Evolutionary conservation across 768 basidiomycete genomes (phyloP).

Genomic region (Boletus tomentosulus): DNA sequence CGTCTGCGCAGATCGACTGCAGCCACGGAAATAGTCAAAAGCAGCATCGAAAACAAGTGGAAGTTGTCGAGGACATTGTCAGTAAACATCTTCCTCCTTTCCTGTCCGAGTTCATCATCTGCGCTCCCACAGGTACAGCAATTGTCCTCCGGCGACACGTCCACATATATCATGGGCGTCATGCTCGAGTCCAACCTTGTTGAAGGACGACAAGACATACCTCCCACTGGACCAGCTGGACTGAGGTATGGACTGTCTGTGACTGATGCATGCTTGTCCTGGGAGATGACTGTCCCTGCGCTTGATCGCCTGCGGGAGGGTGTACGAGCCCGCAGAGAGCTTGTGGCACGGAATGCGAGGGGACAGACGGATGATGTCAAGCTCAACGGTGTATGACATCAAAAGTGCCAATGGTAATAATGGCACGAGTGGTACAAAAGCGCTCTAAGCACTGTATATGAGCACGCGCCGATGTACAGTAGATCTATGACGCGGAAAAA

Average conservation of each 20-base stretch:
- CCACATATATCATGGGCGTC: slow-evolving; percentile 77
- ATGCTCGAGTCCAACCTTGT: slow-evolving; percentile 94
- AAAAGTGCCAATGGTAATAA: slow-evolving; percentile 16
- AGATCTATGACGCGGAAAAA: background rate
- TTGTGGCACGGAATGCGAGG: slow-evolving; percentile 34
- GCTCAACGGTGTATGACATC: slow-evolving; percentile 7
- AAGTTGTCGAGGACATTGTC: slow-evolving; percentile 89
- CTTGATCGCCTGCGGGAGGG: slow-evolving; percentile 86
- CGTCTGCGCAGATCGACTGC: slow-evolving; percentile 73
- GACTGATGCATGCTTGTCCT: slow-evolving; percentile 87
- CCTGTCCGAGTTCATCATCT: slow-evolving; percentile 11
- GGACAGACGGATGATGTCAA: slow-evolving; percentile 13
- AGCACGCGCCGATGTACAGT: background rate
- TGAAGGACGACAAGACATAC: slow-evolving; percentile 85
- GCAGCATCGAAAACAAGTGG: slow-evolving; percentile 82
- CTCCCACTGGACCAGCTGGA: slow-evolving; percentile 62
- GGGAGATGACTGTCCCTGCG: slow-evolving; percentile 79
- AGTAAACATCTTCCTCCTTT: slow-evolving; percentile 21
- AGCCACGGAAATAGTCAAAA: slow-evolving; percentile 95
- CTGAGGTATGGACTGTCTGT: slow-evolving; percentile 84
- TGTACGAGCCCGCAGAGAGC: slow-evolving; percentile 69
- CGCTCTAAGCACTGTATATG: background rate
- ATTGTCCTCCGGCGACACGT: slow-evolving; percentile 67
- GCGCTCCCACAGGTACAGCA: slow-evolving; percentile 54
- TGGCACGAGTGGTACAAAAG: slow-evolving; percentile 10